A percentile compares a stretch with the other conserved stretches of the same genome.
Evolutionary conservation across 139 green algal genomes (phyloP).

Genomic region (Raphidocelis subcapitata): DNA sequence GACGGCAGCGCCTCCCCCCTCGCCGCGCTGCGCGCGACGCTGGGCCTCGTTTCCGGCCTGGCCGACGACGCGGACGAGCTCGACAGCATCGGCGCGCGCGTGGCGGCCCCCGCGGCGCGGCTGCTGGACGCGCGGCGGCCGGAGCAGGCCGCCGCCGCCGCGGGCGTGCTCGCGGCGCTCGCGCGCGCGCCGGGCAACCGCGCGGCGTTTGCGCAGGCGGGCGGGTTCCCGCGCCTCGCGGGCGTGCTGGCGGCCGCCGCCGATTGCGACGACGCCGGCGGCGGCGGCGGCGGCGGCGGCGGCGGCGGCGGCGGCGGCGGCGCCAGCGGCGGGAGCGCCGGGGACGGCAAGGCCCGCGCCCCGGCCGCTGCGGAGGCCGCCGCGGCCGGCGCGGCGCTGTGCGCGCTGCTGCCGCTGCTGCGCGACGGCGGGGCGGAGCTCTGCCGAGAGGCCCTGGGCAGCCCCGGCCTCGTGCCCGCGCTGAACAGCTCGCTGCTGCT

Average conservation of each 20-base stretch:
- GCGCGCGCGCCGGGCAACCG: constrained; percentile 2
- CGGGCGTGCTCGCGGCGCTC: constrained; percentile 9
- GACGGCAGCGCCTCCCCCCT: constrained; percentile 12
- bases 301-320: neutral
- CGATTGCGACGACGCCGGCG: neutral
- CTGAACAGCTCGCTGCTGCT: constrained; percentile 24
- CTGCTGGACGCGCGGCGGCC: constrained; percentile 7
- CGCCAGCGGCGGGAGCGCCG: neutral
- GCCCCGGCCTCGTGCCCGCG: neutral
- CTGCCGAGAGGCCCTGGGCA: neutral
- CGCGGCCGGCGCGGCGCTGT: constrained; percentile 5
- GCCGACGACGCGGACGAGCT: neutral
- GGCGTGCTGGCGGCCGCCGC: neutral
- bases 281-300: neutral
- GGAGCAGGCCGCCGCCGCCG: constrained; percentile 13
- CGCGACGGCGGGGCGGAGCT: constrained; percentile 4
- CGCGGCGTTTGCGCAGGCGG: constrained; percentile 5
- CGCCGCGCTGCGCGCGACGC: constrained; percentile 17
- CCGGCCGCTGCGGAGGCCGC: neutral
- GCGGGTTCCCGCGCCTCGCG: constrained; percentile 3
- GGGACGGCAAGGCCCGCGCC: neutral
- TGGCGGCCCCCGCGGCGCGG: constrained; percentile 9
- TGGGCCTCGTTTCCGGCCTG: constrained; percentile 4
- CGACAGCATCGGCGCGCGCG: constrained; percentile 9
- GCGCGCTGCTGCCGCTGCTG: neutral